Evolutionary conservation across 176 grass and related monocot genomes (phyloP).

Genomic region (Oryza longistaminata): DNA sequence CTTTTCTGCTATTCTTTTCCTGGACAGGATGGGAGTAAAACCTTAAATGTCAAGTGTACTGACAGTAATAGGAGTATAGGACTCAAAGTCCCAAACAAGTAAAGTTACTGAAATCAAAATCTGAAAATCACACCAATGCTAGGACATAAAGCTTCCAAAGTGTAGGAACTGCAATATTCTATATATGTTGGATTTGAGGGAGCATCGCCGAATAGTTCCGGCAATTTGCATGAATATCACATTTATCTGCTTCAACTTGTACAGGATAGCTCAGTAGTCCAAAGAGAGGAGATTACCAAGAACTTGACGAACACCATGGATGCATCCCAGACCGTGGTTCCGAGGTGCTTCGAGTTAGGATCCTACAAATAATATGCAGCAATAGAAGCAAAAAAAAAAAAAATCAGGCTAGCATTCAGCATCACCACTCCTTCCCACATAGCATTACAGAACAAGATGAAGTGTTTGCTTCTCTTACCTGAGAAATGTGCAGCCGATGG

Average conservation of each 20-base stretch:
- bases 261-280: neutral
- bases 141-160: neutral
- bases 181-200: neutral
- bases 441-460: neutral
- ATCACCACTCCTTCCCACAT: no score
- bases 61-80: neutral
- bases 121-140: neutral
- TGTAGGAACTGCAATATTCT: neutral
- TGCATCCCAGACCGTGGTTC: slow-evolving; percentile 95
- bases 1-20: slow-evolving; percentile 97
- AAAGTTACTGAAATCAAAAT: neutral
- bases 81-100: neutral
- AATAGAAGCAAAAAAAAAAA: neutral
- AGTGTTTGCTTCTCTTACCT: slow-evolving; percentile 42
- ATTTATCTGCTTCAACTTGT: neutral
- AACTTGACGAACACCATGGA: slow-evolving; percentile 97
- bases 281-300: slow-evolving; percentile 51
- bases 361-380: slow-evolving; percentile 45
- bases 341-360: slow-evolving; percentile 92
- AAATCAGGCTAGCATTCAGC: neutral
- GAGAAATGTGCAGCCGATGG: slow-evolving; percentile 71
- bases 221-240: neutral
- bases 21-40: slow-evolving; percentile 20
- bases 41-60: neutral
- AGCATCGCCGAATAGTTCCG: neutral